phyloP scores from a whole-genome alignment of 2,329 filamentous ascomycete genomes.

The Aspergillus eucalypticola region DNA sequence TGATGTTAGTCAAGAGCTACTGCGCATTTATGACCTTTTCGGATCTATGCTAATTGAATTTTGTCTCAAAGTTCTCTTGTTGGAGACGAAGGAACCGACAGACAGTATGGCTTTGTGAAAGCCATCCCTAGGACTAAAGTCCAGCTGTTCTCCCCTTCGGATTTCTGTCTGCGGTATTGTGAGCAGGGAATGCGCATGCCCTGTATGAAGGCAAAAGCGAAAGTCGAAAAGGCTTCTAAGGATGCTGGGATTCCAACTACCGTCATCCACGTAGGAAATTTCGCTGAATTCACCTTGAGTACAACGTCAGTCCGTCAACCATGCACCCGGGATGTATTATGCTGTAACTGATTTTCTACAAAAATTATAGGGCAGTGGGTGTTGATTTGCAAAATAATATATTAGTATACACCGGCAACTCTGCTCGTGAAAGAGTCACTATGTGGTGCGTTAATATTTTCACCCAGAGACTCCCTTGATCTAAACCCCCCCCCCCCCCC shows the following conservation, averaged over 20 bases:
- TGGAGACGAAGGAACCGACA: slow-evolving; percentile 15
- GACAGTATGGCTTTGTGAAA: slow-evolving; percentile 17
- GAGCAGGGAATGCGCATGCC: slow-evolving; percentile 16
- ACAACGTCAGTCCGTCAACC: slow-evolving; percentile 9
- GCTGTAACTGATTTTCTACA: not conserved
- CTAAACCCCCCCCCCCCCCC: not conserved
- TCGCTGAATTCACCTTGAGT: slow-evolving; percentile 20
- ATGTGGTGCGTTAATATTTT: slow-evolving; percentile 18
- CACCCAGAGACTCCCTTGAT: not conserved
- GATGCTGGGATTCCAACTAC: slow-evolving; percentile 19
- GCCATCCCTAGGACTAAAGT: slow-evolving; percentile 22
- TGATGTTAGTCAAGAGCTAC: slow-evolving; percentile 17
- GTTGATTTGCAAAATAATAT: slow-evolving; percentile 17
- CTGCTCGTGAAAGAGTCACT: slow-evolving; percentile 9
- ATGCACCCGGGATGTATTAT: not conserved
- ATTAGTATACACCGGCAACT: slow-evolving; percentile 16
- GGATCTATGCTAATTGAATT: not conserved
- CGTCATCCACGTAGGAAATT: slow-evolving; percentile 16
- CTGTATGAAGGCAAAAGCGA: slow-evolving; percentile 10
- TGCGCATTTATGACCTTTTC: not conserved
- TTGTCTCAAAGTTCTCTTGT: slow-evolving; percentile 19
- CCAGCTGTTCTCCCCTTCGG: slow-evolving; percentile 20
- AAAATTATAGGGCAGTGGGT: slow-evolving; percentile 11
- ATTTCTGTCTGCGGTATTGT: slow-evolving; percentile 15
- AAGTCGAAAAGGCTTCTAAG: slow-evolving; percentile 17